Percentiles rank a stretch among this genome's conserved stretches.
These are phyloP conservation scores for Carex littledalei DNA, from an alignment of 176 grass and related monocot genomes.

Conservation along the genomic window DNA sequence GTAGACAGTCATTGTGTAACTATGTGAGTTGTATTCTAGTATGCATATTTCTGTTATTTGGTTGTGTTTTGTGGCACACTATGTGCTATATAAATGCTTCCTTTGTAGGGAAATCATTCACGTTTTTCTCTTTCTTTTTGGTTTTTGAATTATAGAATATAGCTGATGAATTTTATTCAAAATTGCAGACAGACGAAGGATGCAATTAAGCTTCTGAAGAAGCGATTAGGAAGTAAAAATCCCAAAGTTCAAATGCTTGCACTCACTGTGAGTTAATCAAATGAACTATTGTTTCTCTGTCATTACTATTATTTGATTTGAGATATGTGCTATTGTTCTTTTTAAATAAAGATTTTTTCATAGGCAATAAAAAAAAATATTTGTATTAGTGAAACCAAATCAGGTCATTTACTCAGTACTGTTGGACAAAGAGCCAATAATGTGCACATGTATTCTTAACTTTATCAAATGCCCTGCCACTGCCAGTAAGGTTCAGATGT, in stretches of 20 bases:
- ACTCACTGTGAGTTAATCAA: constrained; percentile 66
- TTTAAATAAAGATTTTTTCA: neutral
- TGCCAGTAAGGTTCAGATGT: neutral
- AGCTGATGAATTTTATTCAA: constrained; percentile 28
- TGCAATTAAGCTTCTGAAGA: constrained; percentile 91
- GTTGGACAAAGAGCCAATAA: neutral
- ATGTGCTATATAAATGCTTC: neutral
- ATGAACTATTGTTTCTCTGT: neutral
- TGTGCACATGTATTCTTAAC: neutral
- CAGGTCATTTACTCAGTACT: neutral
- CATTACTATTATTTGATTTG: neutral
- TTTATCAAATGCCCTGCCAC: neutral
- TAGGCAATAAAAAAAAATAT: neutral
- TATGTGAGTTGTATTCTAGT: neutral
- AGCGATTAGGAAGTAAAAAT: constrained; percentile 88
- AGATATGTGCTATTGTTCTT: neutral
- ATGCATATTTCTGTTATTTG: neutral
- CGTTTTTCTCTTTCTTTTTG: neutral
- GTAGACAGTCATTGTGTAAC: neutral
- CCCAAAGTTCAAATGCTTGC: constrained; percentile 90
- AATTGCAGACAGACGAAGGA: constrained; percentile 88
- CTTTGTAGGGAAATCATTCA: neutral
- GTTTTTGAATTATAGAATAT: neutral
- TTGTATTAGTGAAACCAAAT: neutral
- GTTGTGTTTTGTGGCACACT: neutral